Base-by-base conservation (phyloP, 352 stramenopile genomes). In the Pythium volutum region DNA sequence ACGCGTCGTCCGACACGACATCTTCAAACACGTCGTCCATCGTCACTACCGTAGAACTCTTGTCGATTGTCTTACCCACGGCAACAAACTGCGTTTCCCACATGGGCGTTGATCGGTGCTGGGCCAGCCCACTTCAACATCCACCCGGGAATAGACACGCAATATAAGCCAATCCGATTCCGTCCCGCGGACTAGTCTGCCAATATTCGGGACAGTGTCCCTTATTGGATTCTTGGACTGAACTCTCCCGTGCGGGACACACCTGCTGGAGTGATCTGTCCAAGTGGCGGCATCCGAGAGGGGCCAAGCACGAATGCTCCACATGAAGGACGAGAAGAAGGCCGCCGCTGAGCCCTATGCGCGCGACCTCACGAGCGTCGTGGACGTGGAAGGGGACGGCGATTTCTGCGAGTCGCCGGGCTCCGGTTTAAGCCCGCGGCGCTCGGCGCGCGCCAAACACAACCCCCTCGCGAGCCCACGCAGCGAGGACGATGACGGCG, bases 1-100 rank as follows among this genome's bases (percentile, higher is more conserved):
- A 74, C 22, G 81, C 68, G 4, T 73, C 59, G n/a, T 82, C 71
- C 20, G 74, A 83, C 42, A 42, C 49, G 36, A 83, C 80, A 49
- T 86, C 76, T 51, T 84, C 67, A 61, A 86, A 86, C 55, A 62
- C 64, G 9, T 88, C 76, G 49, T 34, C 49, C 59, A 62, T 67
- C 1, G 23, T 55, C 18, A 11, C 12, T 38, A 14, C 9, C 51
- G 14, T n/a, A n/a, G n/a, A n/a, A n/a, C n/a, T n/a, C n/a, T 47
- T 15, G 43, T 27, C 20, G 29, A 20, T 43, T 23, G n/a, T n/a
- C n/a, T n/a, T n/a, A n/a, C n/a, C n/a, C n/a, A n/a, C n/a, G n/a
- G n/a, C n/a, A n/a, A n/a, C n/a, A n/a, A n/a, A n/a, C n/a, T 41
- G 14, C 41, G 16, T 47, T 47, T 7, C 9, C 6, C 5, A 47